Evolutionary conservation across 768 basidiomycete genomes (phyloP), one percentile per base, ranked within the genome.

Genomic region (Vararia minispora): DNA sequence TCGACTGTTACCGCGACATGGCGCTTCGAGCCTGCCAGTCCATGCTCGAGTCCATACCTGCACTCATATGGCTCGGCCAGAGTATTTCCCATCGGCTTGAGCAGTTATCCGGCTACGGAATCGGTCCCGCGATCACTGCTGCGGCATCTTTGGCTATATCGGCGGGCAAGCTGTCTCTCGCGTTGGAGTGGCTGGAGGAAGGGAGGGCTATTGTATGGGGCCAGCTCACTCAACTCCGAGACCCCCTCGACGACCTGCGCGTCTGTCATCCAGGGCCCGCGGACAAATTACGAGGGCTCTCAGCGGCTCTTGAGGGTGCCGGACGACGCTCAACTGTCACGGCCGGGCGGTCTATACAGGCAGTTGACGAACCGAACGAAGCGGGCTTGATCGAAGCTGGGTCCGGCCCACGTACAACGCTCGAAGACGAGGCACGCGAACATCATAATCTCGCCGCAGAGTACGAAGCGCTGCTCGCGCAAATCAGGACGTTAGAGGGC

Each of bases 121-220:
- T n/a, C n/a, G n/a, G n/a, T n/a, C n/a, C n/a, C n/a, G n/a, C n/a
- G n/a, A n/a, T n/a, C n/a, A n/a, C n/a, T n/a, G n/a, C n/a, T n/a
- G n/a, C n/a, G n/a, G n/a, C n/a, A n/a, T n/a, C n/a, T n/a, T n/a
- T n/a, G n/a, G n/a, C n/a, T n/a, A n/a, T n/a, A n/a, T n/a, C n/a
- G n/a, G n/a, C n/a, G n/a, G 38, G 33, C 10, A 26, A 26, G 28
- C 10, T 40, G 23, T 33, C 33, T 13, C 13, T 6, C 20, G 45
- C 43, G 0, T 18, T 46, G 3, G 46, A 46, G 30, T 28, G 10
- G 13, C 35, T 47, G 11, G 46, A 47, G 27, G 29, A 14, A 17
- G 46, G 46, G 2, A 45, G 46, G 3, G 27, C 35, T 1, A 26
- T 47, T 12, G 39, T 47, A n/a, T 47, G 46, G 45, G 35, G 36